phyloP scores from a whole-genome alignment of 306 rosid genomes.

The Fragaria nilgerrensis region DNA sequence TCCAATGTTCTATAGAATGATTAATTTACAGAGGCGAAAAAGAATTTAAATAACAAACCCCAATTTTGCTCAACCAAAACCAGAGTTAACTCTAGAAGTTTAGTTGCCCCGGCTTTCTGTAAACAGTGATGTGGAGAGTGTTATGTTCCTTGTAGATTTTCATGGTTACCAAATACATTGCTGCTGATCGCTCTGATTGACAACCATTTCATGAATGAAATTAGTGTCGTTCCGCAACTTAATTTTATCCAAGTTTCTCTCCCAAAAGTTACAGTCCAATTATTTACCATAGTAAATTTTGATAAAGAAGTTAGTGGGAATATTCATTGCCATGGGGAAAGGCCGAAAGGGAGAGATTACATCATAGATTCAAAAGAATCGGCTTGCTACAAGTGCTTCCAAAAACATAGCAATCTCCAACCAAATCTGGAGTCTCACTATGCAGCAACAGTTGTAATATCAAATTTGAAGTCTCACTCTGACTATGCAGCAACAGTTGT shows the following conservation, averaged over 20 bases:
- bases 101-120: constrained; percentile 16
- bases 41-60: neutral
- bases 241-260: neutral
- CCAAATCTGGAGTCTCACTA: neutral
- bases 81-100: constrained; percentile 7
- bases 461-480: neutral
- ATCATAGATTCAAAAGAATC: neutral
- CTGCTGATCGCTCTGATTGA: neutral
- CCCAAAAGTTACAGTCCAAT: neutral
- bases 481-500: neutral
- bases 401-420: neutral
- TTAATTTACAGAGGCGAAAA: neutral
- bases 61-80: constrained; percentile 11
- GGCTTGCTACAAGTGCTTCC: neutral
- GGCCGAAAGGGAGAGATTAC: neutral
- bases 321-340: neutral
- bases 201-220: neutral
- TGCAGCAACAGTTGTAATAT: neutral
- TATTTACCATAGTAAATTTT: neutral
- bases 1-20: constrained; percentile 16
- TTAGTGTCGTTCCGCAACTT: neutral
- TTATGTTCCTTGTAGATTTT: neutral
- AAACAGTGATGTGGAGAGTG: constrained; percentile 10
- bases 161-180: neutral
- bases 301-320: neutral